Percentiles rank a stretch among this genome's conserved stretches.
Evolutionary conservation across 192 early-diverging fungal genomes (phyloP).

Genomic region (Dispira parvispora): DNA sequence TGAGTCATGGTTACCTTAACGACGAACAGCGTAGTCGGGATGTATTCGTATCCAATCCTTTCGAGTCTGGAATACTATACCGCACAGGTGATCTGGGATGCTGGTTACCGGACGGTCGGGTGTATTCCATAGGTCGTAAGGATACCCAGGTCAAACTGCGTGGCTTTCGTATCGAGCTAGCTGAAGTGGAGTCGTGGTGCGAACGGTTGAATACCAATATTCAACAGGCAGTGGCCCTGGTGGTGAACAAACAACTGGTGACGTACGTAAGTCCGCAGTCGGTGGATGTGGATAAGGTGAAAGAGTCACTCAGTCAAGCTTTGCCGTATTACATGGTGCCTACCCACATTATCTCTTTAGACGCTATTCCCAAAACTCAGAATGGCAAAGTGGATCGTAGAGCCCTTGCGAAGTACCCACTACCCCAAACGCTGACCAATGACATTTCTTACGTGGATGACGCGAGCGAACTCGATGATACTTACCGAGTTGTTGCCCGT

Average conservation of each 20-base stretch:
- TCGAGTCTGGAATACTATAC: slow-evolving; percentile 15
- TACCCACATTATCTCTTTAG: background rate
- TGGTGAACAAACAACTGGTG: no score
- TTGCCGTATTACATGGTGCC: slow-evolving; percentile 7
- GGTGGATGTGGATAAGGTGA: no score
- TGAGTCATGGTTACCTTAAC: slow-evolving; percentile 20
- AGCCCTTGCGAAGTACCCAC: background rate
- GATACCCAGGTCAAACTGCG: slow-evolving; percentile 23
- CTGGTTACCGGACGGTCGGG: slow-evolving; percentile 17
- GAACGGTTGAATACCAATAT: no score
- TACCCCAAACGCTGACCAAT: no score
- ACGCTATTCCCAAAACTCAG: background rate
- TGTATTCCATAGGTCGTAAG: slow-evolving; percentile 17
- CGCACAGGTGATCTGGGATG: slow-evolving; percentile 18
- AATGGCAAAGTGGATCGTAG: slow-evolving; percentile 4
- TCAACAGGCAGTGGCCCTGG: no score
- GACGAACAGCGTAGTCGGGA: slow-evolving; percentile 16
- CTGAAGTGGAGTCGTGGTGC: no score
- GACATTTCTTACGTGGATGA: no score
- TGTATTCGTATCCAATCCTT: slow-evolving; percentile 22
- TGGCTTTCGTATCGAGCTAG: slow-evolving; percentile 19
- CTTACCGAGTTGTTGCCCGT: no score
- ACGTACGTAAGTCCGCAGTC: no score
- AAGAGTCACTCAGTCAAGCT: no score
- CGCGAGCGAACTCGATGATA: no score